Conservation (phyloP, 192 early-diverging fungal species). For the Gigaspora rosea region DNA sequence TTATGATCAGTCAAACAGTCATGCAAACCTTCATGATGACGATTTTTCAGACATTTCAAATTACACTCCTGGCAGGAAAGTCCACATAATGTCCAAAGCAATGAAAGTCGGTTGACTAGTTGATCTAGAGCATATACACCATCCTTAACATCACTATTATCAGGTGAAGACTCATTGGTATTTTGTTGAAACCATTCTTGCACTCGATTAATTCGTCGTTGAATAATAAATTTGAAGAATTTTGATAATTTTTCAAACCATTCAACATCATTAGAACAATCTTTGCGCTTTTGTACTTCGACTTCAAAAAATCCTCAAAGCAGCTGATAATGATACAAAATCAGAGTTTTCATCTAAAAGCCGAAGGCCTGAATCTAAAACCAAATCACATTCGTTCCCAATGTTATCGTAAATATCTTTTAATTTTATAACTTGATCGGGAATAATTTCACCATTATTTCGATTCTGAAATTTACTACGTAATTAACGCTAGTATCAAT, state of each 20-base stretch:
- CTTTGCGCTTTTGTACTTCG: neutral
- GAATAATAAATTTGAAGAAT: conserved; percentile 28
- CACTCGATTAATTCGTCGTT: conserved; percentile 16
- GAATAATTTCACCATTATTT: conserved; percentile 1
- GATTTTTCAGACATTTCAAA: conserved; percentile 22
- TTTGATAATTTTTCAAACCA: conserved; percentile 13
- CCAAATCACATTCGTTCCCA: neutral
- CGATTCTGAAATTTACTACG: neutral
- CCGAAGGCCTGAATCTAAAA: neutral
- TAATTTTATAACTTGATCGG: neutral
- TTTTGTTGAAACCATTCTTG: conserved; percentile 26
- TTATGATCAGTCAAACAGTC: conserved; percentile 32
- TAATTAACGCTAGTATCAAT: neutral
- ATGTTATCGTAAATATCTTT: neutral
- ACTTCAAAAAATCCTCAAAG: conserved; percentile 17
- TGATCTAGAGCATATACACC: conserved; percentile 1
- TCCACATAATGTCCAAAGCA: conserved; percentile 19
- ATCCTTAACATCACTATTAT: conserved; percentile 18
- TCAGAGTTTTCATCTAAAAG: neutral
- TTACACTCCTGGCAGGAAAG: conserved; percentile 17
- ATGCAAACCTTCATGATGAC: conserved; percentile 22
- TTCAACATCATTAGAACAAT: neutral
- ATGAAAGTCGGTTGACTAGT: conserved; percentile 13
- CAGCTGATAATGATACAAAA: conserved; percentile 7
- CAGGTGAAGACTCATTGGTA: neutral